phyloP scores from a whole-genome alignment of 805 yeast species.

The Metschnikowia dekortorum region DNA sequence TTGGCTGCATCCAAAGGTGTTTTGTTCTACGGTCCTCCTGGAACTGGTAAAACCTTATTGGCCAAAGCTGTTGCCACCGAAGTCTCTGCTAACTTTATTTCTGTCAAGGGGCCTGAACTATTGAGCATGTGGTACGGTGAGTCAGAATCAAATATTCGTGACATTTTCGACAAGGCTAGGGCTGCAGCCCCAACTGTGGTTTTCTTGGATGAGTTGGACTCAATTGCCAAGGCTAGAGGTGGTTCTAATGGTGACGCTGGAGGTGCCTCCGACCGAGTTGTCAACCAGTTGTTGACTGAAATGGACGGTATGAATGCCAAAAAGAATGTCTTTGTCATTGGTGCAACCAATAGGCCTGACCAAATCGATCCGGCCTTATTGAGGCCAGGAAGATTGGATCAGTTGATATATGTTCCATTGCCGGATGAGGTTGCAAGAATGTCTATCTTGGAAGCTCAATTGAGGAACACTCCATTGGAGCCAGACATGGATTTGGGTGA shows the following conservation, averaged over 20 bases:
- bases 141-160: conserved; percentile 95
- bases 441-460: conserved; percentile 90
- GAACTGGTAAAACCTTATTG: conserved; percentile 98
- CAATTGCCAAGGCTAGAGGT: conserved; percentile 96
- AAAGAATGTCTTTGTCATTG: conserved; percentile 97
- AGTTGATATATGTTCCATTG: conserved; percentile 95
- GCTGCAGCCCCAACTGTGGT: conserved; percentile 99
- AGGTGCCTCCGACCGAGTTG: conserved; percentile 95
- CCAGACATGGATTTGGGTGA: conserved; percentile 88
- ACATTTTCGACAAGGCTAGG: conserved; percentile 95
- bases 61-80: conserved; percentile 99
- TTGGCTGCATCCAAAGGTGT: conserved; percentile 98
- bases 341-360: conserved; percentile 99
- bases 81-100: conserved; percentile 95
- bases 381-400: conserved; percentile 99
- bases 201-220: conserved; percentile 95
- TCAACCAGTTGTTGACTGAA: conserved; percentile 90
- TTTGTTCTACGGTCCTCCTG: conserved; percentile 98
- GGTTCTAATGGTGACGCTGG: conserved; percentile 73
- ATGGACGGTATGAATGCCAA: conserved; percentile 99
- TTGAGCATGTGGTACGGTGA: conserved; percentile 99
- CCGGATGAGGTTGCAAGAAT: conserved; percentile 95
- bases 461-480: conserved; percentile 97
- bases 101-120: conserved; percentile 95
- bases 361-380: conserved; percentile 98